Conservation (phyloP, 1,284 basidiomycete species). For the Thelephora terrestris region DNA sequence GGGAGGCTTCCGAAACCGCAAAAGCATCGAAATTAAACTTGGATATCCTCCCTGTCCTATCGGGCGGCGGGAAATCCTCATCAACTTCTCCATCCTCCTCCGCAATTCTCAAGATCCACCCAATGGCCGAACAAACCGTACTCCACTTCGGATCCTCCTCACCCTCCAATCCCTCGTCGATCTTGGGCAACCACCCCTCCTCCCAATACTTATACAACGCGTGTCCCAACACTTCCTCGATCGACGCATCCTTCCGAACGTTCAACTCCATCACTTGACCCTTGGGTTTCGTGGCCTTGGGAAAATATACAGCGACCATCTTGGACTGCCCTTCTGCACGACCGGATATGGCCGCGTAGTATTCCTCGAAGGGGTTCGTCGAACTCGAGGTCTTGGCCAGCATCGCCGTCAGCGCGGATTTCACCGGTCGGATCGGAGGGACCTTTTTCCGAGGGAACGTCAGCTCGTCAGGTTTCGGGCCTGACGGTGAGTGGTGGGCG, state of each 20-base stretch:
- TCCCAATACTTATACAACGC: slow-evolving; percentile 90
- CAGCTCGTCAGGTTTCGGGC: slow-evolving; percentile 8
- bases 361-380: slow-evolving; percentile 72
- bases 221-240: slow-evolving; percentile 95
- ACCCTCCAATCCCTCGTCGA: slow-evolving; percentile 55
- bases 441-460: slow-evolving; percentile 46
- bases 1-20: slow-evolving; percentile 71
- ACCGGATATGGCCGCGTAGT: slow-evolving; percentile 75
- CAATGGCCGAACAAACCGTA: slow-evolving; percentile 62
- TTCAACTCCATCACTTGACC: slow-evolving; percentile 52
- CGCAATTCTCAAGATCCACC: slow-evolving; percentile 93
- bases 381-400: slow-evolving; percentile 47
- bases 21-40: slow-evolving; percentile 92
- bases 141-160: slow-evolving; percentile 54
- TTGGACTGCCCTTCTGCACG: slow-evolving; percentile 56
- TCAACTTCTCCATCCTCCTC: slow-evolving; percentile 98
- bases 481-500: slow-evolving; percentile 11
- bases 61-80: slow-evolving; percentile 95
- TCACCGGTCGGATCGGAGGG: slow-evolving; percentile 25
- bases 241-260: slow-evolving; percentile 81
- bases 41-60: slow-evolving; percentile 74
- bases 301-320: slow-evolving; percentile 80
- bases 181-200: slow-evolving; percentile 68
- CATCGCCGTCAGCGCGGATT: slow-evolving; percentile 58
- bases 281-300: slow-evolving; percentile 59